These are phyloP conservation scores for Celoporthe dispersa DNA, from an alignment of 2,329 filamentous ascomycete species.

Conservation along the genomic window DNA sequence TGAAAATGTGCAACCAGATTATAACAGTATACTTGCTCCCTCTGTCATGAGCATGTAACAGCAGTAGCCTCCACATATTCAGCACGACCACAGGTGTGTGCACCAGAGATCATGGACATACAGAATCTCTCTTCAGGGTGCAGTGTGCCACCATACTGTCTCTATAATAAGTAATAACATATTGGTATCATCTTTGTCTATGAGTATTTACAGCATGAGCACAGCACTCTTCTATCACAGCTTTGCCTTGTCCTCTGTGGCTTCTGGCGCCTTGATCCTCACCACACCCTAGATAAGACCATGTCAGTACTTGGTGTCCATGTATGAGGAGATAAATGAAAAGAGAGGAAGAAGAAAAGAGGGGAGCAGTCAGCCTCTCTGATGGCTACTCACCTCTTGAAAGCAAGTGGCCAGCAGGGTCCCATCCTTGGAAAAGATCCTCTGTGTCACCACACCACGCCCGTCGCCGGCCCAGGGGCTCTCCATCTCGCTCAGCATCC, in stretches of 20 bases:
- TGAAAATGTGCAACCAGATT: not conserved
- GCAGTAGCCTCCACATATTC: no score
- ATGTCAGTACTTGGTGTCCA: conserved; percentile 10
- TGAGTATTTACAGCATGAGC: not conserved
- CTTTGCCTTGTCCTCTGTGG: conserved; percentile 19
- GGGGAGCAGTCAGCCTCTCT: not conserved
- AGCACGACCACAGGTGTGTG: no score
- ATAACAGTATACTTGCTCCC: not conserved
- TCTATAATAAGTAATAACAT: not conserved
- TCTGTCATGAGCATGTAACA: not conserved
- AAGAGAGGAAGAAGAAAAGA: no score
- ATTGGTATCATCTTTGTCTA: conserved; percentile 16
- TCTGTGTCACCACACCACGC: conserved; percentile 74
- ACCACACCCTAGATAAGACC: conserved; percentile 15
- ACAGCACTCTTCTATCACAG: conserved; percentile 6
- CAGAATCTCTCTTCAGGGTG: no score
- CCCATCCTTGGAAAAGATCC: conserved; percentile 73
- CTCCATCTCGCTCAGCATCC: conserved; percentile 81
- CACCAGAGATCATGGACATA: no score
- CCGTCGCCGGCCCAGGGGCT: conserved; percentile 81
- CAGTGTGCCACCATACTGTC: not conserved
- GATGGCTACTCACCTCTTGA: conserved; percentile 66
- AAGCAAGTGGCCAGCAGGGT: conserved; percentile 77
- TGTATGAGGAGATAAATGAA: not conserved
- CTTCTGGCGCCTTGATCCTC: conserved; percentile 23